Evolutionary conservation across 2,329 filamentous ascomycete genomes (phyloP), one percentile per base, ranked within the genome.

Genomic region (Aspergillus ochraceoroseus): DNA sequence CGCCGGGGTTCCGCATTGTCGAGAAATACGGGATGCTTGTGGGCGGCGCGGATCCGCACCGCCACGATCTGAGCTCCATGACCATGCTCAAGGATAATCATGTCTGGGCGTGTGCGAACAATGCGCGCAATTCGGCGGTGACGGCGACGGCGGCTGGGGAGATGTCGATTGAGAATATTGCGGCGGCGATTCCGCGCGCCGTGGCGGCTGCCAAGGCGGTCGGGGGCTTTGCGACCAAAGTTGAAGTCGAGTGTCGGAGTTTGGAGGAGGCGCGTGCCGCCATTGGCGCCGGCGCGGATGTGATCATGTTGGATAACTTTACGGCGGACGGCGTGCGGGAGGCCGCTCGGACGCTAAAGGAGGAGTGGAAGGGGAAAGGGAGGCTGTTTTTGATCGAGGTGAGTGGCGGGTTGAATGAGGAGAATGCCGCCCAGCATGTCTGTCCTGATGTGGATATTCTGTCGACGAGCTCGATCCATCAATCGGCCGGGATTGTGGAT

Each of bases 61-160:
- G 92, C 20, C 87, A 95, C 68, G 92, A 98, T 63, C 73, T 98
- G 41, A 85, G 81, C 63, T 79, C 83, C 50, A 96, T 98, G 92
- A 89, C 89, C 41, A 98, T 98, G 92, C 75, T 98, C 51, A 98
- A 98, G 72, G 92, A 98, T 68, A 98, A 98, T 67, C 92, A 98
- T 67, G 83, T 98, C 42, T 95, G 90, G 84, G 87, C 87, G 48
- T 83, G 85, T 38, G 83, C 83, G 34, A 63, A 68, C 39, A 66
- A 67, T 44, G 42, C 53, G 4, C 51, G 56, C 5, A 54, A 53
- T 3, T 13, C 27, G 15, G 19, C 17, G 8, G 33, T 7, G 46
- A 37, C 2, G 51, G 54, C 28, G 53, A 50, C 0, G 47, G 51
- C n/a, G 46, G 36, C 13, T 25, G 35, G 7, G 41, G 46, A 12